These are phyloP conservation scores for Lathyrus sativus DNA, from an alignment of 306 rosid genomes.

Conservation along the genomic window DNA sequence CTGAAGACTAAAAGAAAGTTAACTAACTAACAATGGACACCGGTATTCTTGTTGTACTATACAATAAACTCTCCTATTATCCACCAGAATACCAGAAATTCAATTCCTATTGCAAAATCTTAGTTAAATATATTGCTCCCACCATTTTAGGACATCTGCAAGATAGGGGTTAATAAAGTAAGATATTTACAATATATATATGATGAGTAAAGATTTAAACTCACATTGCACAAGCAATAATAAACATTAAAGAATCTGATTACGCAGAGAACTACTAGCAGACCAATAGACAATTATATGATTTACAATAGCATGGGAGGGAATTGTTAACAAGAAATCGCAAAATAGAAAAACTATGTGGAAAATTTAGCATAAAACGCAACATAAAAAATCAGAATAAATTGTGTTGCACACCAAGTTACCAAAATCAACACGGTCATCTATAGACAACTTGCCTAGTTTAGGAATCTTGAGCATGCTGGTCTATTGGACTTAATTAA, in stretches of 20 bases:
- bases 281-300: not conserved
- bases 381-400: not conserved
- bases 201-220: not conserved
- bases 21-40: not conserved
- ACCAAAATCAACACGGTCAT: not conserved
- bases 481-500: too few relatives aligned
- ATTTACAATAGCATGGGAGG: not conserved
- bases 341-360: not conserved
- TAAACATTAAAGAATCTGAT: not conserved
- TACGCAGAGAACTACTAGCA: not conserved
- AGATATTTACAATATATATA: not conserved
- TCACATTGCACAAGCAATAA: not conserved
- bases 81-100: constrained; percentile 33
- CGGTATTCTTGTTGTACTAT: not conserved
- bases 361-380: not conserved
- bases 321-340: too few relatives aligned
- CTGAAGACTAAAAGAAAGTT: not conserved
- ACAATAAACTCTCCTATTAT: not conserved
- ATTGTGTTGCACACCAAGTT: not conserved
- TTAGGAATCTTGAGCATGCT: too few relatives aligned
- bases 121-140: constrained; percentile 21
- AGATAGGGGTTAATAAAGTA: not conserved
- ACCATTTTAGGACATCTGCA: constrained; percentile 42
- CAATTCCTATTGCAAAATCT: constrained; percentile 41
- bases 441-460: not conserved